Evolutionary conservation across 352 stramenopile species (phyloP).

Genomic region (Globisporangium camurandrum): DNA sequence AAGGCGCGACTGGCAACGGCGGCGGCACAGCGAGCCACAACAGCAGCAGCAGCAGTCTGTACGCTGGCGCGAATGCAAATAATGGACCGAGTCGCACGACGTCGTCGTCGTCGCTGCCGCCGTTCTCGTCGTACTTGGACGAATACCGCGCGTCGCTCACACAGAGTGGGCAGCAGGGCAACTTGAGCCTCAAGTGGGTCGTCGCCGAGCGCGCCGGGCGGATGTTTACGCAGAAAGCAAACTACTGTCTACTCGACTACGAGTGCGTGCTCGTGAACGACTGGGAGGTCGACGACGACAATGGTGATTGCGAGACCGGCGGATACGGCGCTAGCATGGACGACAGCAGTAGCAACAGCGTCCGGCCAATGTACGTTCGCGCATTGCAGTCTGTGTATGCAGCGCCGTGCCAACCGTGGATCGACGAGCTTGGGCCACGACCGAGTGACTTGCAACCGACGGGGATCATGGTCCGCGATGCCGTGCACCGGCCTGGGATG

Average conservation of each 20-base stretch:
- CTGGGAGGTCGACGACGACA: conserved; percentile 54
- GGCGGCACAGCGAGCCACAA: conserved; percentile 6
- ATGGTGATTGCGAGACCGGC: too few relatives aligned
- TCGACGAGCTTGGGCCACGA: conserved; percentile 47
- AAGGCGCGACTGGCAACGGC: conserved; percentile 2
- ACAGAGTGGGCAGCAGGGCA: conserved; percentile 39
- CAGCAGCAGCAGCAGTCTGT: conserved; percentile 1
- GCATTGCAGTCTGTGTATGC: conserved; percentile 60
- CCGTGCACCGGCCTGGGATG: conserved; percentile 30
- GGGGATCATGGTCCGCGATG: conserved; percentile 68
- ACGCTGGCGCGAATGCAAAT: too few relatives aligned
- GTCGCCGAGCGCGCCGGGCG: conserved; percentile 52
- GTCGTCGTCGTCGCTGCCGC: conserved; percentile 5
- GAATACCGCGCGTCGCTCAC: conserved; percentile 37
- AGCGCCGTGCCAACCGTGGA: conserved; percentile 48
- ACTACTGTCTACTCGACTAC: conserved; percentile 71
- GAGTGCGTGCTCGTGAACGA: conserved; percentile 69
- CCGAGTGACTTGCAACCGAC: conserved; percentile 54
- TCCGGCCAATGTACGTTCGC: conserved; percentile 61
- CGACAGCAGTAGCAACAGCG: conserved; percentile 11
- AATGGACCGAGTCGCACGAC: background rate
- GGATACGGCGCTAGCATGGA: too few relatives aligned
- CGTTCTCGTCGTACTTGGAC: conserved; percentile 30
- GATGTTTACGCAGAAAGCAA: conserved; percentile 59
- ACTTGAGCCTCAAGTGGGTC: conserved; percentile 66